Conservation (phyloP, 2,329 filamentous ascomycete genomes). For the Ciborinia camelliae region DNA sequence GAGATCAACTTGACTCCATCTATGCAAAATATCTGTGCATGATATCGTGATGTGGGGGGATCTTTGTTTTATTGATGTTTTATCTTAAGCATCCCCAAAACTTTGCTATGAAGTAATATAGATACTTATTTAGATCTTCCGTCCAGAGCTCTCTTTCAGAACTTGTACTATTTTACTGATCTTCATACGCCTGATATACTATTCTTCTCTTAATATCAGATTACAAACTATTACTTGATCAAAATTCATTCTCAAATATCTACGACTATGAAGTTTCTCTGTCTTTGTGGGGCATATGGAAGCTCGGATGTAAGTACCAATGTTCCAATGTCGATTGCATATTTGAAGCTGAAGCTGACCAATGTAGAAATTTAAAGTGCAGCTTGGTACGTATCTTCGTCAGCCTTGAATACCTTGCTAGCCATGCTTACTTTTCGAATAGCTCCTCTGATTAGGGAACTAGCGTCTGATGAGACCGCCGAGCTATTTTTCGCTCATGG, state of each 20-base stretch:
- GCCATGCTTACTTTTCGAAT: conserved; percentile 21
- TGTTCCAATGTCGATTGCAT: conserved; percentile 19
- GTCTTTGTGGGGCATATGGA: conserved; percentile 56
- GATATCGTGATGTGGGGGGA: conserved; percentile 10
- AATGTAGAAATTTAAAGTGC: conserved; percentile 54
- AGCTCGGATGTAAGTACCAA: conserved; percentile 48
- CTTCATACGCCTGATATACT: neutral
- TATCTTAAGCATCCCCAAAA: neutral
- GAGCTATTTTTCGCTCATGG: conserved; percentile 53
- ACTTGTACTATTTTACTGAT: neutral
- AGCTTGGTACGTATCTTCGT: conserved; percentile 43
- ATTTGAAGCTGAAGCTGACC: conserved; percentile 21
- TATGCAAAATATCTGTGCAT: conserved; percentile 11
- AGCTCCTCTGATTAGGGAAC: conserved; percentile 50
- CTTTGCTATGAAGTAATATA: neutral
- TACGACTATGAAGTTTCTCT: conserved; percentile 51
- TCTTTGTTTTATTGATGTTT: conserved; percentile 15
- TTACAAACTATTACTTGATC: neutral
- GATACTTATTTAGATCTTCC: neutral
- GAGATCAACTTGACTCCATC: neutral
- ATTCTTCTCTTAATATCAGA: neutral
- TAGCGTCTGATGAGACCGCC: conserved; percentile 45
- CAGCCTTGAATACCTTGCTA: conserved; percentile 1
- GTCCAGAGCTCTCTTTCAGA: neutral
- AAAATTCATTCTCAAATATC: neutral